These are phyloP conservation scores for Eurotiales sp. DNA, from an alignment of 2,329 filamentous ascomycete species.

Conservation along the genomic window DNA sequence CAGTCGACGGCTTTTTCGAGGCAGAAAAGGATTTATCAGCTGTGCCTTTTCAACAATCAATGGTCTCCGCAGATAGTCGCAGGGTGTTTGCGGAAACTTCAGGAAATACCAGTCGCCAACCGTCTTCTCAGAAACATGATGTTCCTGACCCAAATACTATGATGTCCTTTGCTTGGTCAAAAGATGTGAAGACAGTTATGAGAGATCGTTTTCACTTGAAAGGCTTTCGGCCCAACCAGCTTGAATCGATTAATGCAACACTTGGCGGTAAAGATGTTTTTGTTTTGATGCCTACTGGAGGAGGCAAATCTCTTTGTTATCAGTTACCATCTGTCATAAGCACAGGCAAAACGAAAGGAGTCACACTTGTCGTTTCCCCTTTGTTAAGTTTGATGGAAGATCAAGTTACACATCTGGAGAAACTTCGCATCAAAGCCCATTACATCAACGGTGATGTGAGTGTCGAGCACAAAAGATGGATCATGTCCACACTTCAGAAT, in stretches of 20 bases:
- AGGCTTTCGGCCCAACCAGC: conserved; percentile 84
- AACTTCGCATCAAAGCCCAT: conserved; percentile 72
- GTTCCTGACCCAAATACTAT: conserved; percentile 29
- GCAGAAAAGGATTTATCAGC: conserved; percentile 32
- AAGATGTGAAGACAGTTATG: conserved; percentile 75
- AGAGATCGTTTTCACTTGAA: conserved; percentile 79
- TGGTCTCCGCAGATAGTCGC: conserved; percentile 22
- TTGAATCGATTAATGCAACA: conserved; percentile 94
- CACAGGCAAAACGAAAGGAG: conserved; percentile 72
- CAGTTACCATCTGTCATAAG: conserved; percentile 84
- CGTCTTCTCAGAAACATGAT: conserved; percentile 23
- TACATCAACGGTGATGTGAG: conserved; percentile 76
- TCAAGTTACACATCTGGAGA: conserved; percentile 78
- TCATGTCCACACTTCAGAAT: conserved; percentile 63
- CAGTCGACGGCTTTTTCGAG: conserved; percentile 46
- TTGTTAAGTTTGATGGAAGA: conserved; percentile 96
- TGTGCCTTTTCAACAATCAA: conserved; percentile 24
- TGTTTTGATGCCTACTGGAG: conserved; percentile 95
- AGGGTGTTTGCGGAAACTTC: conserved; percentile 40
- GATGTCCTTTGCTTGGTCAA: conserved; percentile 75
- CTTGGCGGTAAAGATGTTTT: conserved; percentile 84
- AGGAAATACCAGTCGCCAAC: conserved; percentile 32
- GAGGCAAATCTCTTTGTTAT: conserved; percentile 95
- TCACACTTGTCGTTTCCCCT: conserved; percentile 93
- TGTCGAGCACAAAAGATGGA: conserved; percentile 57